Conservation (phyloP, 306 rosid species). For the Cicer yamashitae region DNA sequence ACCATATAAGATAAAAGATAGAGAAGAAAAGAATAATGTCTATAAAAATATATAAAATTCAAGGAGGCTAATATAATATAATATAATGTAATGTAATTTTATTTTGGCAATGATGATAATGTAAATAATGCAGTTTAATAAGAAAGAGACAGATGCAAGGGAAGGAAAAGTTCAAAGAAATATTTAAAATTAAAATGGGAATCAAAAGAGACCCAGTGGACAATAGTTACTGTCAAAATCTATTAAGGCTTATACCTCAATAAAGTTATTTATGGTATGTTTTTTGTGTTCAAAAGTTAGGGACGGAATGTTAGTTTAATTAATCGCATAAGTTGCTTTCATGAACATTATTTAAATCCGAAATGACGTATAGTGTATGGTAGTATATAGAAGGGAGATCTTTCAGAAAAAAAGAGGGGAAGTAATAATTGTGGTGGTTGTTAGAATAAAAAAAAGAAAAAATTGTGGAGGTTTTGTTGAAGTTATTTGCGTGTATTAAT, state of each 20-base stretch:
- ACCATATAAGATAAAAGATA: not conserved
- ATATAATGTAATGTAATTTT: not conserved
- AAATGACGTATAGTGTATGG: not conserved
- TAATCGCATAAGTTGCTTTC: not conserved
- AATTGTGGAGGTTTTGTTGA: not conserved
- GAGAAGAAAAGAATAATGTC: conserved; percentile 20
- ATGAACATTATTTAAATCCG: not conserved
- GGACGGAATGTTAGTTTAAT: not conserved
- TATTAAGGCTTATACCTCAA: not conserved
- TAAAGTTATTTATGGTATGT: not conserved
- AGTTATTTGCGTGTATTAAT: not conserved
- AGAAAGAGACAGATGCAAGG: not conserved
- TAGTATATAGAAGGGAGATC: too few species aligned
- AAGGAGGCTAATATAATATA: conserved; percentile 24
- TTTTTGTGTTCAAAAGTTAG: not conserved
- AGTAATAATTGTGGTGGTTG: not conserved
- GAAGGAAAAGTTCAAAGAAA: not conserved
- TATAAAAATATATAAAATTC: not conserved
- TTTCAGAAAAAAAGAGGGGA: not conserved
- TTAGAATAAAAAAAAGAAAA: too few species aligned
- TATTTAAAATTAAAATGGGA: not conserved
- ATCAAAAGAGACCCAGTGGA: not conserved
- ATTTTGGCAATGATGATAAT: conserved; percentile 11
- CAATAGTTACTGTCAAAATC: not conserved
- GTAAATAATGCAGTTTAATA: not conserved